A percentile compares a stretch with the other conserved stretches of the same genome.
Evolutionary conservation across 148 eudicot species (phyloP).

Genomic region (Diospyros kaki): DNA sequence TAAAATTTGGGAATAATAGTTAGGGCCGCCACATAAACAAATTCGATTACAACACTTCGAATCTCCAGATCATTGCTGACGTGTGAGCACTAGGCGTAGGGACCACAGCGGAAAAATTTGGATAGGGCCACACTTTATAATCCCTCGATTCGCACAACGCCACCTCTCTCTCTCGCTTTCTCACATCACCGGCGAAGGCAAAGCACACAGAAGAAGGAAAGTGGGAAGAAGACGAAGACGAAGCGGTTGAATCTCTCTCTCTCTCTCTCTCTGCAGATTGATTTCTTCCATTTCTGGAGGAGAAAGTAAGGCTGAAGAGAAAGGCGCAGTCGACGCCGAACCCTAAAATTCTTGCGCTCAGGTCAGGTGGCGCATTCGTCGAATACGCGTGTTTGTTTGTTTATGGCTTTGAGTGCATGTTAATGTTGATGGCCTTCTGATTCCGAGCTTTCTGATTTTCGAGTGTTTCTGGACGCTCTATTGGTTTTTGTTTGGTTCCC

Average conservation of each 20-base stretch:
- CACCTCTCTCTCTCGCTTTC: no score
- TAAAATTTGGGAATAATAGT: no score
- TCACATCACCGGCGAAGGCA: no score
- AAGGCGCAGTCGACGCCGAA: not conserved
- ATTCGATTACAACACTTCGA: no score
- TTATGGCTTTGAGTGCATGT: not conserved
- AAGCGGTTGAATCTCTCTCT: not conserved
- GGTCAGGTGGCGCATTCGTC: not conserved
- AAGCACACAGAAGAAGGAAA: no score
- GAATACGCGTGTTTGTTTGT: no score
- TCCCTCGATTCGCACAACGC: no score
- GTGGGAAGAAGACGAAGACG: not conserved
- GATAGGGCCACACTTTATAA: no score
- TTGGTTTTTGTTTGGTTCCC: not conserved
- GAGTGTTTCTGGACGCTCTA: not conserved
- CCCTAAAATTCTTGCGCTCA: constrained; percentile 8
- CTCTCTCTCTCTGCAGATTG: not conserved
- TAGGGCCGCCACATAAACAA: no score
- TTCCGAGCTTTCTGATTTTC: not conserved
- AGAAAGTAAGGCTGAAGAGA: not conserved
- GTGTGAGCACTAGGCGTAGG: no score
- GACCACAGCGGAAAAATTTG: no score
- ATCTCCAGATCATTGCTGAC: no score
- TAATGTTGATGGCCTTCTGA: not conserved
- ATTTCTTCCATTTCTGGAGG: not conserved